Evolutionary conservation across 2,329 filamentous ascomycete genomes (phyloP), one percentile per base, ranked within the genome.

Genomic region (Aspergillus sp.): DNA sequence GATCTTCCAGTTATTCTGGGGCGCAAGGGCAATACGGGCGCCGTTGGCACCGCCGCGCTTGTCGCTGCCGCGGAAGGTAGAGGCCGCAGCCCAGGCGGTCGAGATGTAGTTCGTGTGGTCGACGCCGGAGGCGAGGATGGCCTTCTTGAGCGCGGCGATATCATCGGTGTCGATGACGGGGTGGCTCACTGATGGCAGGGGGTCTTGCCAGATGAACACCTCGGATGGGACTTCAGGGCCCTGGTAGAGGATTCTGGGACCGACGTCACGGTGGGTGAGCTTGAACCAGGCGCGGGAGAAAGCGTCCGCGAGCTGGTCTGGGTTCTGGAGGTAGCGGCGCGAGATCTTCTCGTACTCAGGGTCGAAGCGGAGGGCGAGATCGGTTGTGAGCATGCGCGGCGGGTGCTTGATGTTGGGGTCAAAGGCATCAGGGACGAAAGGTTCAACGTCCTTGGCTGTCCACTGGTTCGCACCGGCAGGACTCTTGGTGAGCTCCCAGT

Each of bases 41-140:
- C 90, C 90, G 68, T 93, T 93, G 76, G 90, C 90, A 70, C 90
- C 90, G 65, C 90, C 90, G 64, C 90, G 90, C 85, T 92, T 92
- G 80, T 93, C 90, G 65, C 85, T 84, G 65, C 86, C 83, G 60
- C 88, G 88, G 85, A 88, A 91, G 31, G 86, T 87, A 2, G 88
- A 87, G 23, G 88, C 87, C 0, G 88, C 85, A 1, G 85, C 85
- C 85, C 86, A 91, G 23, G 88, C 88, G 9, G 83, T 82, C 9
- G 82, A 80, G 54, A 92, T 82, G 58, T 92, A 79, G 74, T 86
- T 85, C 56, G 80, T 79, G 5, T 82, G 76, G 56, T 81, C 80
- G 4, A 91, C 68, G 15, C 86, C 86, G n/a, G 84, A 76, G 45
- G 78, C 78, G 2, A 92, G 80, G 47, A 92, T 85, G 60, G 86